phyloP scores from a whole-genome alignment of 2,329 filamentous ascomycete species.

The Fusarium algeriense region DNA sequence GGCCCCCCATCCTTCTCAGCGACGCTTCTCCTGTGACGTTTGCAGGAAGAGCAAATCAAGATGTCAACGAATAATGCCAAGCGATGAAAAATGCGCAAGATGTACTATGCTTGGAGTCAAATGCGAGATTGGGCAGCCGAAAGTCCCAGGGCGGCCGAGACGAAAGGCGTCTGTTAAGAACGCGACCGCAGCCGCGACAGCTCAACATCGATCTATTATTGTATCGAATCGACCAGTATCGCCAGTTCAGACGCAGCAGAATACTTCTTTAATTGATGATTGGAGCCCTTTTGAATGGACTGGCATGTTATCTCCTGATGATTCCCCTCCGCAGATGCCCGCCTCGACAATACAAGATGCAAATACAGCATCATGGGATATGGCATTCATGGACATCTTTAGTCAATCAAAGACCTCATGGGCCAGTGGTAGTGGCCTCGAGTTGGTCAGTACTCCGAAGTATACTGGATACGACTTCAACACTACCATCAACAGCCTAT shows the following conservation, averaged over 20 bases:
- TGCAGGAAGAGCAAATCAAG: not conserved
- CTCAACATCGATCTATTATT: fast-evolving
- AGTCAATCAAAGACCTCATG: not conserved
- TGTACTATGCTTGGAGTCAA: not conserved
- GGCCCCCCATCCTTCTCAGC: not conserved
- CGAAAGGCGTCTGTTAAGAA: not conserved
- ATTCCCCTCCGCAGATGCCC: not conserved
- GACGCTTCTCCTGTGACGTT: not conserved
- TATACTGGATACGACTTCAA: not conserved
- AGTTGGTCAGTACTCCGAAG: fast-evolving
- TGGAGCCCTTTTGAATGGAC: not conserved
- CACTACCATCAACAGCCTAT: not conserved
- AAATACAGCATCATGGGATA: not conserved
- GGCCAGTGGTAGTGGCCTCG: fast-evolving
- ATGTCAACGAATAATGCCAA: not conserved
- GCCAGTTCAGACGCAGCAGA: too few species aligned
- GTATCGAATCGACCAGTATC: not conserved
- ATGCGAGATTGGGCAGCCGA: not conserved
- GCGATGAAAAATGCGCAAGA: not conserved
- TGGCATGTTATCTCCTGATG: not conserved
- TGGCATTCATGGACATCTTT: not conserved
- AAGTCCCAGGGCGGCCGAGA: fast-evolving
- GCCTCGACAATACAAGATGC: fast-evolving
- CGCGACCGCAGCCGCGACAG: too few species aligned
- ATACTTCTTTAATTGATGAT: fast-evolving